Base-by-base conservation (phyloP, 2,329 filamentous ascomycete species). In the Pyricularia pennisetigena region DNA sequence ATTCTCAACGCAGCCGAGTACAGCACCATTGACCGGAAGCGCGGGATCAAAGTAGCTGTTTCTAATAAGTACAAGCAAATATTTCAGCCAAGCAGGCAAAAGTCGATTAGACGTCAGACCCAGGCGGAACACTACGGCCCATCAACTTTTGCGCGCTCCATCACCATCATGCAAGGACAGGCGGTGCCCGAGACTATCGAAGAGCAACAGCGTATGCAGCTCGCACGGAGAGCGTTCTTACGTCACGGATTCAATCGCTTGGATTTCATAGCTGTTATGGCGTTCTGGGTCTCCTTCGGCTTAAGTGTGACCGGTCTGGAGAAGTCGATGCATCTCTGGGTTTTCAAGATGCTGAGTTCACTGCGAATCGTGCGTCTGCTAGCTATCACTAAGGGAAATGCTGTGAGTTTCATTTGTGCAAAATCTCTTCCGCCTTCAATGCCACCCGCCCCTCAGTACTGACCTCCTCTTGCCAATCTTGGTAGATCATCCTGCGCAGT, bases 331-430 rank as follows among this genome's bases (percentile, higher is more conserved):
- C 92, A 96, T 75, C 78, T 98, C 8, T 97, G 93, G 73, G 86
- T 98, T 8, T 99, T 99, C 78, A 90, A 92, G 68, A 99, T 99
- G 96, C 83, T 99, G 69, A 97, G 94, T 75, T 97, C 93, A 78
- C 83, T 99, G 71, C 91, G 96, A 63, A 97, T 99, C 71, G 80
- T 99, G 71, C 88, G 95, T 70, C 84, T 99, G n/a, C 82, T 99
- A 24, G 90, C 92, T 66, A 86, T 99, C 67, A 99, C 95, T 1
- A 94, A 93, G 73, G 95, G 95, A 72, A 99, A 96, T 68, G 91
- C 94, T 67, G 91, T 93, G 83, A 82, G 89, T 80, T 64, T 7
- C 16, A 5, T 16, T 54, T 54, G 30, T 54, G 20, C 41, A 54
- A n/a, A n/a, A n/a, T n/a, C n/a, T n/a, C 41, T 16, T 24, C 20